Conservation (phyloP, 2,329 filamentous ascomycete genomes). For the Epichloe coenophiala region DNA sequence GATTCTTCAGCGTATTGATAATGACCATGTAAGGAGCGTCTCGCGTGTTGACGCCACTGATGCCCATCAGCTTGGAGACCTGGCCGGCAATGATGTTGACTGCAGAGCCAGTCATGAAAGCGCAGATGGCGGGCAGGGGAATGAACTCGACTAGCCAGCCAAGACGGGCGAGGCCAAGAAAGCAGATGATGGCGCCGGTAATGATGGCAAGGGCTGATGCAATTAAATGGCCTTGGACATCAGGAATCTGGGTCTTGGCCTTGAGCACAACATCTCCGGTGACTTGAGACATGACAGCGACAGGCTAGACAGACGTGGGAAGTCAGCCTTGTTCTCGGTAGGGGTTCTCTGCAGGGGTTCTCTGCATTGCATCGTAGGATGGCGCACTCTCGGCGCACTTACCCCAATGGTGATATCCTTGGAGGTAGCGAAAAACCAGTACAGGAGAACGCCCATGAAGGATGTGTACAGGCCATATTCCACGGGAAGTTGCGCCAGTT, state of each 20-base stretch:
- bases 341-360: neutral
- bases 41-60: slow-evolving; percentile 35
- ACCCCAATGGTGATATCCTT: slow-evolving; percentile 81
- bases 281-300: slow-evolving; percentile 39
- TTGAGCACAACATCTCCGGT: slow-evolving; percentile 34
- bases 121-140: slow-evolving; percentile 36
- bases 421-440: slow-evolving; percentile 96
- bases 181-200: slow-evolving; percentile 33
- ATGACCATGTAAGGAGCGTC: slow-evolving; percentile 34
- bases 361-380: neutral
- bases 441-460: slow-evolving; percentile 88
- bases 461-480: slow-evolving; percentile 52
- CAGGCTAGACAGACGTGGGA: slow-evolving; percentile 28
- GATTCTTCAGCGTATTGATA: slow-evolving; percentile 34
- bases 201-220: slow-evolving; percentile 35
- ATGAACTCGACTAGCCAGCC: slow-evolving; percentile 43
- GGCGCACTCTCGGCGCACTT: slow-evolving; percentile 20
- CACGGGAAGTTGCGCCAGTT: slow-evolving; percentile 31
- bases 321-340: neutral
- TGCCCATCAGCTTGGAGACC: slow-evolving; percentile 36
- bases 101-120: slow-evolving; percentile 41
- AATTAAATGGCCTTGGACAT: slow-evolving; percentile 27
- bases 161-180: slow-evolving; percentile 34
- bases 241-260: slow-evolving; percentile 23
- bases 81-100: slow-evolving; percentile 37